These are phyloP conservation scores for Selaginella tamariscina DNA, from an alignment of 75 land plant genomes.

Conservation along the genomic window DNA sequence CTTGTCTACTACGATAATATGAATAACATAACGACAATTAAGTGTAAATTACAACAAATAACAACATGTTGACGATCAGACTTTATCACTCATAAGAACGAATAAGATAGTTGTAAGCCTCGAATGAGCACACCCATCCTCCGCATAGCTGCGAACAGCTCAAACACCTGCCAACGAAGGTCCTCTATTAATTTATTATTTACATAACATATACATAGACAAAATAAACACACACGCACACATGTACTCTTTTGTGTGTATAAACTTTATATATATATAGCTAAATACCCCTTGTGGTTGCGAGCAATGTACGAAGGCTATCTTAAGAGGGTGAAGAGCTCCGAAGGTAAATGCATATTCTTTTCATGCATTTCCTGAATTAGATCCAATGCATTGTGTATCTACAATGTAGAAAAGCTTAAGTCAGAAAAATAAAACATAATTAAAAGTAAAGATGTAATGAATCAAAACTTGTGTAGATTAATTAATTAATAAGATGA, in stretches of 20 bases:
- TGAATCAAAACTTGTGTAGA: background rate
- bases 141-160: slow-evolving; percentile 5
- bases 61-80: background rate
- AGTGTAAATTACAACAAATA: too few species aligned
- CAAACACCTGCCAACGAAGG: slow-evolving; percentile 6
- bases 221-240: too few species aligned
- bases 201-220: background rate
- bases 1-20: background rate
- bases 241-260: too few species aligned
- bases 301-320: background rate
- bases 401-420: too few species aligned
- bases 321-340: background rate
- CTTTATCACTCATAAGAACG: background rate
- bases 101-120: slow-evolving; percentile 1
- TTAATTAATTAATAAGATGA: background rate
- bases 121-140: slow-evolving; percentile 1
- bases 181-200: too few species aligned
- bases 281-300: slow-evolving; percentile 10
- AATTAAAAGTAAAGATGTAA: background rate
- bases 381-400: background rate
- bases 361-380: slow-evolving; percentile 6
- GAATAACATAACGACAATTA: background rate
- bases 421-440: background rate
- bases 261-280: background rate
- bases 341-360: background rate